A percentile compares a stretch with the other conserved stretches of the same genome.
phyloP scores from a whole-genome alignment of 1,284 basidiomycete species.

The Ganoderma leucocontextum region DNA sequence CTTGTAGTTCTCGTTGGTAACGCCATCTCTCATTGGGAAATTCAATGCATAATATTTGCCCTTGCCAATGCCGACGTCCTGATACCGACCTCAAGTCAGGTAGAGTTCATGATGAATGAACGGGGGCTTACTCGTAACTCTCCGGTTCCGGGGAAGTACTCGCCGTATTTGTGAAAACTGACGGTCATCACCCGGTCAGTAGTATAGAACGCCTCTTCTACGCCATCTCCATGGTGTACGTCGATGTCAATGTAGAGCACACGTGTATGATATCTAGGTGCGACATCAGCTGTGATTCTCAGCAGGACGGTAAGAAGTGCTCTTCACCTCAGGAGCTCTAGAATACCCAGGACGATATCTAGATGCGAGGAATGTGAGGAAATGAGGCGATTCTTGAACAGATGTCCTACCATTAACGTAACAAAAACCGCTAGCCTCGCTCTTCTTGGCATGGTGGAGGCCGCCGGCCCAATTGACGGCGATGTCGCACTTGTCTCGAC shows the following conservation, averaged over 20 bases:
- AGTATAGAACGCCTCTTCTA: constrained; percentile 99
- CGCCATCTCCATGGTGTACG: constrained; percentile 98
- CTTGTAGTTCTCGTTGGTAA: constrained; percentile 96
- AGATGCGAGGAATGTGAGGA: constrained; percentile 3
- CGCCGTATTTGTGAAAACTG: constrained; percentile 99
- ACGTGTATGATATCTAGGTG: constrained; percentile 85
- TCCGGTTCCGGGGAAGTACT: constrained; percentile 99
- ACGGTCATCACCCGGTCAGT: constrained; percentile 99
- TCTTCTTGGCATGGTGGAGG: constrained; percentile 98
- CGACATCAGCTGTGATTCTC: background rate
- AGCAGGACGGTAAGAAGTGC: background rate
- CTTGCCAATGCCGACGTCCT: constrained; percentile 94
- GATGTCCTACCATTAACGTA: constrained; percentile 88
- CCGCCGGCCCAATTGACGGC: constrained; percentile 99
- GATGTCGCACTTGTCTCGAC: constrained; percentile 98
- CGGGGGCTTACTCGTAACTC: constrained; percentile 81
- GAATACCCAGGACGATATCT: constrained; percentile 98
- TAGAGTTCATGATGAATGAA: background rate
- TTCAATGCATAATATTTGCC: constrained; percentile 95
- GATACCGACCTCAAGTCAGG: constrained; percentile 15
- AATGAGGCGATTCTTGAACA: constrained; percentile 1
- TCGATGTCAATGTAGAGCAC: constrained; percentile 99
- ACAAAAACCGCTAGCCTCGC: constrained; percentile 98
- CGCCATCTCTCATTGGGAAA: constrained; percentile 95
- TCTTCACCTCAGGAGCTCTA: constrained; percentile 86